A percentile compares a stretch with the other conserved stretches of the same genome.
Conservation (phyloP, 192 early-diverging fungal species). For the Mortierella alpina region DNA sequence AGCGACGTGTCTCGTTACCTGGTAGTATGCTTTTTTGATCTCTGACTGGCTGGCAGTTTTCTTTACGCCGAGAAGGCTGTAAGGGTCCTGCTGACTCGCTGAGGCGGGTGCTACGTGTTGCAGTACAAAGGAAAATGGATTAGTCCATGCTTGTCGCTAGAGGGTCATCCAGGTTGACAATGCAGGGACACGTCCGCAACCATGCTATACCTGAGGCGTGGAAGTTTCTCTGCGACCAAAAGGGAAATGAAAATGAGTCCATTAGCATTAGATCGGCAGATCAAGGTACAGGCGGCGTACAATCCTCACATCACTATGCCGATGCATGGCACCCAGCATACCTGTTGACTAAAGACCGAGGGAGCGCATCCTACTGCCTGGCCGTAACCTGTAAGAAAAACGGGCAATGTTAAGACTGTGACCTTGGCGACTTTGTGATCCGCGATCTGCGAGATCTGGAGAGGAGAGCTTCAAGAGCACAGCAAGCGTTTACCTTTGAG, state of each 20-base stretch:
- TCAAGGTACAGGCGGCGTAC: no score
- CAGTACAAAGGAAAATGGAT: background rate
- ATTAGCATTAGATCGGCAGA: background rate
- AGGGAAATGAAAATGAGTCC: background rate
- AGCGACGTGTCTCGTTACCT: slow-evolving; percentile 56
- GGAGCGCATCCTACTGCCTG: slow-evolving; percentile 44
- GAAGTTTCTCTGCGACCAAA: slow-evolving; percentile 31
- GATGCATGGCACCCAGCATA: background rate
- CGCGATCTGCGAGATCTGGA: background rate
- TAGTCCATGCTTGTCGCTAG: background rate
- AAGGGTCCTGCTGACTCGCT: slow-evolving; percentile 75
- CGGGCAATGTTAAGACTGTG: background rate
- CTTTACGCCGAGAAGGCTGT: slow-evolving; percentile 85
- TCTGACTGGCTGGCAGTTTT: slow-evolving; percentile 83
- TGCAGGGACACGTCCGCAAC: background rate
- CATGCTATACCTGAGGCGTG: slow-evolving; percentile 41
- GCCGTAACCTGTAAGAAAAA: slow-evolving; percentile 23
- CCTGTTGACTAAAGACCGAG: slow-evolving; percentile 44
- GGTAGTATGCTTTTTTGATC: slow-evolving; percentile 98
- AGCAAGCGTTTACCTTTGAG: slow-evolving; percentile 21
- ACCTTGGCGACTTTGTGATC: background rate
- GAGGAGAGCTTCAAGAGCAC: background rate
- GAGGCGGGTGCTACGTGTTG: slow-evolving; percentile 21
- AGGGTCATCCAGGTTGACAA: background rate
- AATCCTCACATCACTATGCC: no score